These are phyloP conservation scores for Botryobasidium botryosum DNA, from an alignment of 768 basidiomycete genomes.

Conservation along the genomic window DNA sequence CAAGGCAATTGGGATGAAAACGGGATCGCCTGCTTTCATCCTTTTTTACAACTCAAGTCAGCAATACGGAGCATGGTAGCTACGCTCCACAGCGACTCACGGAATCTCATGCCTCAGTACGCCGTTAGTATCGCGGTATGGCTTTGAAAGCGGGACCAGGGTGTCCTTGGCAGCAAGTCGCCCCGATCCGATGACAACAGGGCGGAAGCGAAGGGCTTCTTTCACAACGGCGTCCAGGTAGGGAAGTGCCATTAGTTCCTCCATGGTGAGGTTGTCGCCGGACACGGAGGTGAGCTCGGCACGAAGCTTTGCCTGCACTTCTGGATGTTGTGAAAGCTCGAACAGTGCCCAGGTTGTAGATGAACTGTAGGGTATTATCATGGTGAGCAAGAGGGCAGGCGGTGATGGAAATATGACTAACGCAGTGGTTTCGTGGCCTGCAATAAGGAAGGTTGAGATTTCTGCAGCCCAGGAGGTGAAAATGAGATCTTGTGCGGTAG, in stretches of 20 bases:
- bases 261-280: conserved; percentile 10
- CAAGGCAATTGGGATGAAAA: background rate
- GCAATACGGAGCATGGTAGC: background rate
- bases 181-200: conserved; percentile 30
- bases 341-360: conserved; percentile 4
- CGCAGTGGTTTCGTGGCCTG: conserved; percentile 44
- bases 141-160: conserved; percentile 31
- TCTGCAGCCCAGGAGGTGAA: conserved; percentile 22
- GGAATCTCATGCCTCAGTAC: conserved; percentile 24
- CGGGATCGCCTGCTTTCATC: conserved; percentile 8
- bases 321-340: conserved; percentile 23
- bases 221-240: conserved; percentile 19
- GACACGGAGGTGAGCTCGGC: conserved; percentile 16
- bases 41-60: background rate
- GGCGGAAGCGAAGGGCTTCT: conserved; percentile 40
- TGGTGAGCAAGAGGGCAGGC: background rate
- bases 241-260: conserved; percentile 16
- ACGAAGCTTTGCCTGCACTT: conserved; percentile 38
- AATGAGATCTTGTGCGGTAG: background rate
- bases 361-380: background rate
- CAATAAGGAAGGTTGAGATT: conserved; percentile 42
- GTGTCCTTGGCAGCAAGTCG: conserved; percentile 36
- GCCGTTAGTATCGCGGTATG: conserved; percentile 30
- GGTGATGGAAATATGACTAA: conserved; percentile 8
- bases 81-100: conserved; percentile 17